Conservation (phyloP, 495 filamentous ascomycete genomes). For the Penicillium paradoxum region DNA sequence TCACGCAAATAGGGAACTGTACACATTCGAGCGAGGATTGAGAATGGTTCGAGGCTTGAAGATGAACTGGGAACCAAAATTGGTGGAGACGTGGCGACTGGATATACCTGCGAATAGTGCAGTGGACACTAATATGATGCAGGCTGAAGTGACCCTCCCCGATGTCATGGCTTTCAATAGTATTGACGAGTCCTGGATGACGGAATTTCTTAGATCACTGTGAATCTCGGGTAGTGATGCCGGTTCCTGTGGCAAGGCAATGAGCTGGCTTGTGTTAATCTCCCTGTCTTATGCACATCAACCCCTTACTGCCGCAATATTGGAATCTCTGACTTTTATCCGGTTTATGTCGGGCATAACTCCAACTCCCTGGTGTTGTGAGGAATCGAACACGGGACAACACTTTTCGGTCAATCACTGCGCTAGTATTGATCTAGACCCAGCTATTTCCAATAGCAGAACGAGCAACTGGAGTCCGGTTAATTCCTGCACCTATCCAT, state of each 20-base stretch:
- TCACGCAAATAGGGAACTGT: constrained; percentile 7
- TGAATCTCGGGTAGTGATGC: neutral
- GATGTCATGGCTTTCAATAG: constrained; percentile 10
- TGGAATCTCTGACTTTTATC: no score
- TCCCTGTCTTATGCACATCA: no score
- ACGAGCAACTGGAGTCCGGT: no score
- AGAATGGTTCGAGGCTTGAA: constrained; percentile 19
- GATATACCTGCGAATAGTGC: constrained; percentile 7
- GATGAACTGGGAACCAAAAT: constrained; percentile 22
- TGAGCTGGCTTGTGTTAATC: no score
- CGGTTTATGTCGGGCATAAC: no score
- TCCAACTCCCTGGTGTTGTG: no score
- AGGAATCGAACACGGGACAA: no score
- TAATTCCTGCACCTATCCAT: no score
- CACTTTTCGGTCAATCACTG: no score
- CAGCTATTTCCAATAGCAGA: no score
- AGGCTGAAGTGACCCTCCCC: constrained; percentile 4
- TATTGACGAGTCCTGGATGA: constrained; percentile 26
- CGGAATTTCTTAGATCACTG: constrained; percentile 21
- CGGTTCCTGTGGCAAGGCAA: neutral
- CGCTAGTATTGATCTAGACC: no score
- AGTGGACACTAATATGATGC: constrained; percentile 1
- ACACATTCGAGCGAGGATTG: constrained; percentile 19
- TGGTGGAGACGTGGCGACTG: constrained; percentile 23
- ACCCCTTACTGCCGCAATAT: no score